Conservation (phyloP, 129 eudicot species). For the Artemisia tridentata region DNA sequence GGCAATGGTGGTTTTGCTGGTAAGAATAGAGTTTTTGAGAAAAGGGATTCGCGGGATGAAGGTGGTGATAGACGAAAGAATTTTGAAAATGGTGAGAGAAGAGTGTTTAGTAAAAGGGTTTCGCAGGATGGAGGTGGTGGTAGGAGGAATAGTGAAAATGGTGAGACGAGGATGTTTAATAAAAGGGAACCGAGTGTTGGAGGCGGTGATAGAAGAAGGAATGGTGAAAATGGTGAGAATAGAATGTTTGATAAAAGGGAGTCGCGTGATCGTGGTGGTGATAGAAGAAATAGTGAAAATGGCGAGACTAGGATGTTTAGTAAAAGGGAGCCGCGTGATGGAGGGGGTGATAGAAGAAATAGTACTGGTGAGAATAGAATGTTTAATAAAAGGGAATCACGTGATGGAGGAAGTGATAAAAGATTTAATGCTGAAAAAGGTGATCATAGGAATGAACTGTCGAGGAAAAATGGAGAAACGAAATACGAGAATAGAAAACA, state of each 20-base stretch:
- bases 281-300: neutral
- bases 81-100: neutral
- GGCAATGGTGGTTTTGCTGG: neutral
- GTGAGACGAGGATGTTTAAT: neutral
- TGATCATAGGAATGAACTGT: constrained; percentile 19
- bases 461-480: constrained; percentile 26
- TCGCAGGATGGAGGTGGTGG: constrained; percentile 9
- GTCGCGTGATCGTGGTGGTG: constrained; percentile 6
- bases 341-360: constrained; percentile 15
- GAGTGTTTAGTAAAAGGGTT: constrained; percentile 11
- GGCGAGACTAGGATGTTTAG: constrained; percentile 17
- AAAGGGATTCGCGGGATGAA: no score
- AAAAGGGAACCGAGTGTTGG: neutral
- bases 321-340: constrained; percentile 11
- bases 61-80: no score
- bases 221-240: neutral
- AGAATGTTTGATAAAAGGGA: constrained; percentile 19
- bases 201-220: constrained; percentile 4
- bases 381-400: constrained; percentile 3
- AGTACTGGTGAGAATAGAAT: constrained; percentile 19
- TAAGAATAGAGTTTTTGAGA: no score
- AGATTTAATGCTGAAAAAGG: constrained; percentile 16
- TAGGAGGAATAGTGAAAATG: neutral
- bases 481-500: constrained; percentile 21
- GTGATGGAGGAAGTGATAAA: constrained; percentile 22